Conservation (phyloP, 1,284 basidiomycete species). For the Trametes polyzona region DNA sequence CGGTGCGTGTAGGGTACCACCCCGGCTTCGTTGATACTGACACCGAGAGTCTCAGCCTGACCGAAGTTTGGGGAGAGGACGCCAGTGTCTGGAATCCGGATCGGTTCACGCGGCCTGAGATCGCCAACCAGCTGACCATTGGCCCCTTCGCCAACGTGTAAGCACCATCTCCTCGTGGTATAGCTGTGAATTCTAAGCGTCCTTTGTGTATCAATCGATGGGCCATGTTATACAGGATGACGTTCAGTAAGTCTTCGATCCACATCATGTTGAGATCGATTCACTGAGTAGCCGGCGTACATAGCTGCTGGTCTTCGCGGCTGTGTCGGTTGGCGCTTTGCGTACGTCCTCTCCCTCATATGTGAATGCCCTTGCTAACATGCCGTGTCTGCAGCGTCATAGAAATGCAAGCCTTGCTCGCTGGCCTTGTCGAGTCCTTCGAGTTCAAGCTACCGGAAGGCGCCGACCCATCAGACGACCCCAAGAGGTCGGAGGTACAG, state of each 20-base stretch:
- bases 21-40: background rate
- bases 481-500: slow-evolving; percentile 31
- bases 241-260: slow-evolving; percentile 15
- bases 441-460: slow-evolving; percentile 44
- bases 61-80: slow-evolving; percentile 51
- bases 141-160: slow-evolving; percentile 58
- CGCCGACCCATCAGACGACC: slow-evolving; percentile 27
- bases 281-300: background rate
- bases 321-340: slow-evolving; percentile 49
- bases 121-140: slow-evolving; percentile 43
- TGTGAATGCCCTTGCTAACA: background rate
- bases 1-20: slow-evolving; percentile 28
- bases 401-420: slow-evolving; percentile 54
- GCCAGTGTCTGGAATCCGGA: slow-evolving; percentile 55
- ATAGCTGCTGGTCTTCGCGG: slow-evolving; percentile 32
- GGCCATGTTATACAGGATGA: background rate
- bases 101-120: slow-evolving; percentile 43
- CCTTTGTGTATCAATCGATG: background rate
- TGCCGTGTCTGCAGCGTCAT: slow-evolving; percentile 35
- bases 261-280: background rate
- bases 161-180: slow-evolving; percentile 18
- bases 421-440: slow-evolving; percentile 50
- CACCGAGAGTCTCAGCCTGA: slow-evolving; percentile 31
- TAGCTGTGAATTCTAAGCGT: background rate
- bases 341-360: slow-evolving; percentile 31